Evolutionary conservation across 1,139 yeast species (phyloP).

Genomic region (Taphrina communis): DNA sequence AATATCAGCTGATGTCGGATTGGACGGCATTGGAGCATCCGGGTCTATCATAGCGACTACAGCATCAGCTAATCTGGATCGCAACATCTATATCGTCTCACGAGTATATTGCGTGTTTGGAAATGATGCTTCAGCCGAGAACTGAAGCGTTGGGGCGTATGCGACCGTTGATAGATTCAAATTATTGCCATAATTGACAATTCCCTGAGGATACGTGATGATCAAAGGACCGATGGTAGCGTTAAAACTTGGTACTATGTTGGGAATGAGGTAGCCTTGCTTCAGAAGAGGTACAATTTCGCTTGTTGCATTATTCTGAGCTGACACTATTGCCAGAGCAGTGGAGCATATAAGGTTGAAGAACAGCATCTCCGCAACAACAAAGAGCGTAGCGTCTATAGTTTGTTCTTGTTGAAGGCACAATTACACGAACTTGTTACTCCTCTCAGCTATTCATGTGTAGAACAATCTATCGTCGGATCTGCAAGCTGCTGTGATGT

Average conservation of each 20-base stretch:
- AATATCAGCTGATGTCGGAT: constrained; percentile 31
- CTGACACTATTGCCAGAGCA: neutral
- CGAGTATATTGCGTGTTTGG: constrained; percentile 16
- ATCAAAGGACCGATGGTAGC: constrained; percentile 31
- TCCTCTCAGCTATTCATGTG: no score
- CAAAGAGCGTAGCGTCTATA: no score
- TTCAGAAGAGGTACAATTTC: constrained; percentile 18
- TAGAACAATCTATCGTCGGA: no score
- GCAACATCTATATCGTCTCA: neutral
- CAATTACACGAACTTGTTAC: no score
- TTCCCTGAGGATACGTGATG: constrained; percentile 28
- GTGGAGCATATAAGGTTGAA: neutral
- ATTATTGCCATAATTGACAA: constrained; percentile 35
- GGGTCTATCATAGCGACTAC: constrained; percentile 37
- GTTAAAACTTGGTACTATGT: constrained; percentile 21
- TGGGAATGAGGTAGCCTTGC: constrained; percentile 23
- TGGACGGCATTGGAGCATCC: constrained; percentile 35
- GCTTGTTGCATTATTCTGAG: constrained; percentile 27
- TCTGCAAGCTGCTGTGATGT: no score
- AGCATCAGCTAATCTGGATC: no score
- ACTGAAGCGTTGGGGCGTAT: constrained; percentile 22
- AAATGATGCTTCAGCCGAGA: constrained; percentile 19
- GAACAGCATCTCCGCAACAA: neutral
- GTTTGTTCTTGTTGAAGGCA: no score
- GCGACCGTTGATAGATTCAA: constrained; percentile 2